Conservation (phyloP, 176 grass and related monocot genomes). For the Triticum aestivum region IWGSC_CS_RefSeq_v2.1 NC_057799.1:62510704-62511203, state of each 20-base stretch:
- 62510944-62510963: background rate
- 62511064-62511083: conserved; percentile 17
- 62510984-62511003: background rate
- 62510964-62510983: background rate
- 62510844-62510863: no score
- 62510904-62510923: background rate
- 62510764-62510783: background rate
- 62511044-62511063: background rate
- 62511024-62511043: background rate
- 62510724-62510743: no score
- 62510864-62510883: no score
- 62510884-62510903: background rate
- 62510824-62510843: no score
- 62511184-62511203: background rate
- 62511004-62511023: background rate
- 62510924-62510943: background rate
- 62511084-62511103: background rate
- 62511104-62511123: background rate
- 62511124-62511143: background rate
- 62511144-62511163: background rate
- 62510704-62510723: no score
- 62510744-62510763: background rate
- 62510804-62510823: background rate
- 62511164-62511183: background rate
- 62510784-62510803: background rate